Base-by-base conservation (phyloP, 1,139 yeast genomes). In the Kodamaea ohmeri region DNA sequence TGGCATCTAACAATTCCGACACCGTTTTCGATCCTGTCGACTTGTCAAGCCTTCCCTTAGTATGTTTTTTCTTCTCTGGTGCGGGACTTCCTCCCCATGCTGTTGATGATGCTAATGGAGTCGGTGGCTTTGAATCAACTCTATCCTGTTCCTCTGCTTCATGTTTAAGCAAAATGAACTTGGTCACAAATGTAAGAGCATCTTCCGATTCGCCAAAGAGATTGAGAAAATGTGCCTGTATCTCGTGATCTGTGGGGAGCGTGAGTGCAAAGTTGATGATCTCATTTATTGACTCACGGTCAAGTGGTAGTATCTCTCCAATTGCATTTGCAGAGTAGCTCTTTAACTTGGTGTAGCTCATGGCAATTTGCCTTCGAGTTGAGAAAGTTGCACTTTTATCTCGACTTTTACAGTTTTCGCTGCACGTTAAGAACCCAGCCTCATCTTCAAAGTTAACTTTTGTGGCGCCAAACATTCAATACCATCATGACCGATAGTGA, bases 151-250 rank as follows among this genome's bases (percentile, higher is more conserved):
- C 36, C 14, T 51, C 56, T 32, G 48, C 56, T 29, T 55, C 55
- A 4, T 42, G 42, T 34, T 55, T 56, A 35, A 55, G 45, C 19
- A 40, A 44, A 20, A 53, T 27, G 35, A 73, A 71, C 16, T 50
- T 60, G 3, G 60, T 41, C 1, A 73, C 58, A 46, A 76, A 73
- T 6, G 57, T 52, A 20, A 67, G 50, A 1, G 77, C 58, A 11
- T 63, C 71, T 12, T 71, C 72, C 12, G 78, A 66, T 40, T 77
- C 77, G 3, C 84, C 84, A 15, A 78, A 52, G 14, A 79, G 53
- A 37, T 76, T 73, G 16, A 71, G 49, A 48, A 78, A 75, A 52
- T 79, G 80, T 22, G 61, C 62, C 20, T 64, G 64, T 12, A 76
- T 63, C 13, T 67, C 76, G 3, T 64, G 60, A 35, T 75, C 69